These are phyloP conservation scores for Moniliella sp. DNA, from an alignment of 1,284 basidiomycete species.

Conservation along the genomic window DNA sequence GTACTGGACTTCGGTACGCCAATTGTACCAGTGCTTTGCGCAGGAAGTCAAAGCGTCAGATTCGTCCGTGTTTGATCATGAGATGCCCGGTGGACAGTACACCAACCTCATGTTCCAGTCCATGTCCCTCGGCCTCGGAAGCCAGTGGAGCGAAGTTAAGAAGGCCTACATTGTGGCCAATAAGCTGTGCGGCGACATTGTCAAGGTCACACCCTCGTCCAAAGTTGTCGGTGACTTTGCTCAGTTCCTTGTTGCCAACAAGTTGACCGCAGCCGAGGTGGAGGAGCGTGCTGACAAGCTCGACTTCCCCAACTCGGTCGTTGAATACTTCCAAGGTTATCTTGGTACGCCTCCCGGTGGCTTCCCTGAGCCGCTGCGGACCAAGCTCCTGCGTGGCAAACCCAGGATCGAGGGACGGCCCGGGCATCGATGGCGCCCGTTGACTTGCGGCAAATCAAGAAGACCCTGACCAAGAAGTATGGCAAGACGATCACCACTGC, in stretches of 20 bases:
- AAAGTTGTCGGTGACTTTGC: constrained; percentile 99
- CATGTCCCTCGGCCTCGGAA: constrained; percentile 80
- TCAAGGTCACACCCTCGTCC: constrained; percentile 97
- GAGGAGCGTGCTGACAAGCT: constrained; percentile 62
- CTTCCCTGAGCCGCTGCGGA: constrained; percentile 87
- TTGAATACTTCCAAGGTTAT: constrained; percentile 48
- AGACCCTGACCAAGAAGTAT: constrained; percentile 73
- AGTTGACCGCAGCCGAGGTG: constrained; percentile 65
- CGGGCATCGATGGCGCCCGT: constrained; percentile 60
- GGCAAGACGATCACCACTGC: constrained; percentile 61
- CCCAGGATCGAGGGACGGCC: constrained; percentile 79
- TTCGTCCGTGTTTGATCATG: constrained; percentile 81
- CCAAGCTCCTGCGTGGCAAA: constrained; percentile 76
- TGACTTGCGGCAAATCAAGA: constrained; percentile 87
- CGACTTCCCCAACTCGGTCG: constrained; percentile 67
- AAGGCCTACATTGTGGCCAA: constrained; percentile 61
- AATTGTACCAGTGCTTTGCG: constrained; percentile 90
- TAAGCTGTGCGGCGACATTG: constrained; percentile 73
- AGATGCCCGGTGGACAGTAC: constrained; percentile 77
- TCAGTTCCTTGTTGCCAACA: constrained; percentile 81
- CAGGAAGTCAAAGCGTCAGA: constrained; percentile 80
- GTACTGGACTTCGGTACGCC: constrained; percentile 93
- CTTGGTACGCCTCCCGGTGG: constrained; percentile 58
- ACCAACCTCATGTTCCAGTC: constrained; percentile 66
- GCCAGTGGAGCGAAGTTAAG: constrained; percentile 96